phyloP scores from a whole-genome alignment of 2,329 filamentous ascomycete species.

The Geosmithia flava region DNA sequence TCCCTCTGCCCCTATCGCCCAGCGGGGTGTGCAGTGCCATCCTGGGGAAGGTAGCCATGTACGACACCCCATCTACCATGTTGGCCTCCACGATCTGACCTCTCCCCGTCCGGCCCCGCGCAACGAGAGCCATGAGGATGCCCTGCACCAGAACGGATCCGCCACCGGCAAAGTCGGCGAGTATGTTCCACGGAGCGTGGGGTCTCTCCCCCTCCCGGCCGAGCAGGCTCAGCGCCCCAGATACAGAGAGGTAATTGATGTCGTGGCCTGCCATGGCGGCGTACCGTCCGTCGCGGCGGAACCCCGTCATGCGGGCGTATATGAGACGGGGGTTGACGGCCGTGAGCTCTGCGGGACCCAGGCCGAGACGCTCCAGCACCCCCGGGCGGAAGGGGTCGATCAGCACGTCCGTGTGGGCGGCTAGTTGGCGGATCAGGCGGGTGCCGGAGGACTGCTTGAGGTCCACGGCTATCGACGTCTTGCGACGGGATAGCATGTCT shows the following conservation, averaged over 20 bases:
- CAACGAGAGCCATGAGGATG: constrained; percentile 66
- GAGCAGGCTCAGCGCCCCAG: constrained; percentile 65
- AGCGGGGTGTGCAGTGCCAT: constrained; percentile 49
- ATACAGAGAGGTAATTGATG: constrained; percentile 91
- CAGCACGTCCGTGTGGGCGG: constrained; percentile 60
- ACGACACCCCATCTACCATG: constrained; percentile 85
- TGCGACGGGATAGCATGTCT: constrained; percentile 71
- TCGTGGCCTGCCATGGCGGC: constrained; percentile 84
- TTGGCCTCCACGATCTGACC: constrained; percentile 92
- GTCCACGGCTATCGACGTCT: constrained; percentile 68
- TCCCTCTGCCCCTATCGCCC: constrained; percentile 54
- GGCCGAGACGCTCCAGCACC: constrained; percentile 72
- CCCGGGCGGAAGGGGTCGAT: constrained; percentile 92
- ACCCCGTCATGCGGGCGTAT: constrained; percentile 79
- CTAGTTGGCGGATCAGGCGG: constrained; percentile 52
- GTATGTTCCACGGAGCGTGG: constrained; percentile 67
- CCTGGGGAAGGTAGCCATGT: constrained; percentile 68
- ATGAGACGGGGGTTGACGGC: constrained; percentile 62
- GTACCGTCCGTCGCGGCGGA: constrained; percentile 78
- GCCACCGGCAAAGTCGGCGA: constrained; percentile 87
- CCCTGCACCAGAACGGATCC: constrained; percentile 74
- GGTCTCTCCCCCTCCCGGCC: constrained; percentile 60
- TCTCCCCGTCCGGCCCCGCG: constrained; percentile 46
- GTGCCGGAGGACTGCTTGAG: constrained; percentile 57
- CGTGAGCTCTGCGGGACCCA: constrained; percentile 59